Conservation (phyloP, 805 yeast species). For the Wickerhamomyces bisporus region DNA sequence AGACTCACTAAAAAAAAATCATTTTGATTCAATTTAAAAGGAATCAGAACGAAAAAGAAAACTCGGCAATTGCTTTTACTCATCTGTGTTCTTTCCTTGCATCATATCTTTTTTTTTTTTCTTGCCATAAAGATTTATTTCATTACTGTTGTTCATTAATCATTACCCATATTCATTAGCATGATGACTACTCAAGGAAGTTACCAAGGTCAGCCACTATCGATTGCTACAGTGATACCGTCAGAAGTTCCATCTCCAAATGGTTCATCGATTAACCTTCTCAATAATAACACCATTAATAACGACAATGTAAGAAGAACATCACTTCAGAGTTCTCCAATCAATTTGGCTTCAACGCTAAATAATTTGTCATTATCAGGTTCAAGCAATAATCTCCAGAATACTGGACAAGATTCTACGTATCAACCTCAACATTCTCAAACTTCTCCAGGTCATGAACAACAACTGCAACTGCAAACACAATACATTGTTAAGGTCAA, state of each 20-base stretch:
- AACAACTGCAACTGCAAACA: slow-evolving; percentile 3
- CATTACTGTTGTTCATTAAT: not conserved
- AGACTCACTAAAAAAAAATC: too few relatives aligned
- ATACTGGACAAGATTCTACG: not conserved
- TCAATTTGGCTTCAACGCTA: slow-evolving; percentile 15
- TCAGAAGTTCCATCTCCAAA: slow-evolving; percentile 19
- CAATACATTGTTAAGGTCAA: slow-evolving; percentile 35
- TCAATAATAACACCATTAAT: slow-evolving; percentile 1
- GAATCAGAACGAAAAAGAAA: too few relatives aligned
- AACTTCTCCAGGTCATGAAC: slow-evolving; percentile 1
- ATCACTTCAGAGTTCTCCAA: slow-evolving; percentile 21
- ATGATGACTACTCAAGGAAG: slow-evolving; percentile 1
- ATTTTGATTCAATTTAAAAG: too few relatives aligned
- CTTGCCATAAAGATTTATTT: not conserved
- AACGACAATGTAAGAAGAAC: slow-evolving; percentile 13
- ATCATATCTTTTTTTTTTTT: too few relatives aligned
- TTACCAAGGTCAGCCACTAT: slow-evolving; percentile 5
- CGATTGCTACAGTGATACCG: slow-evolving; percentile 13
- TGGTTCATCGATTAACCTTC: slow-evolving; percentile 12
- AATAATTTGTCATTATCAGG: slow-evolving; percentile 14
- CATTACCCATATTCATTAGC: not conserved
- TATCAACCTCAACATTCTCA: slow-evolving; percentile 6
- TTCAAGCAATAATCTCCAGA: slow-evolving; percentile 1
- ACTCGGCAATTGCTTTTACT: too few relatives aligned
- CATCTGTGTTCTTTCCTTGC: too few relatives aligned